Evolutionary conservation across 1,284 basidiomycete species (phyloP), one percentile per base, ranked within the genome.

Genomic region (Taiwanofungus camphoratus): DNA sequence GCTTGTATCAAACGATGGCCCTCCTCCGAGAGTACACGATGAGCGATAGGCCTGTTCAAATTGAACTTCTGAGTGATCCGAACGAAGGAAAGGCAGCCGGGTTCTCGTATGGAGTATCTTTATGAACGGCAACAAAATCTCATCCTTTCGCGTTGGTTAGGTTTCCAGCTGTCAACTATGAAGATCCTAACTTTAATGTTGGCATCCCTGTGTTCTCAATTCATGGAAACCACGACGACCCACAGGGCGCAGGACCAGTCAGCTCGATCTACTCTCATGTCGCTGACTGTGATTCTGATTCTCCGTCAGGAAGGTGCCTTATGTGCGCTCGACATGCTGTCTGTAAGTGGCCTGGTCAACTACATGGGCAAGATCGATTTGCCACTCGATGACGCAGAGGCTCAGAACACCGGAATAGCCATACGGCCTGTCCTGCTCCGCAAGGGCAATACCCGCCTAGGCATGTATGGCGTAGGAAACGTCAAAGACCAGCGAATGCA

Each of bases 151-250:
- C 24, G 50, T 36, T 50, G 24, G 42, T 45, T 56, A 96, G 92
- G 20, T 99, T 98, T 59, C 95, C 96, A 2, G 89, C 92, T 1
- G 72, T 99, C 53, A 99, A 99, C 62, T 99, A 99, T 58, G 93
- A 99, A 66, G 96, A 99, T 59, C 81, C 85, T 0, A 98, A 99
- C 61, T 73, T 98, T 46, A 99, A 99, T 58, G 78, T 99, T 41
- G 83, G 81, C 16, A 91, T 96, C 21, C 96, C 96, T 2, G 87
- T 98, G 18, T 99, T 99, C 66, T 97, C 94, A 0, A 99, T 99
- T 35, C 95, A 99, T 58, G 96, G 95, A 32, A 99, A 99, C 60
- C 96, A 99, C 63, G 96, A 99, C 60, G 95, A 99, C 56, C 95
- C 96, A 23, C 96, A 99, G 66, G 96, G 95, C 18, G 85, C 92